Evolutionary conservation across 2,329 filamentous ascomycete genomes (phyloP), one percentile per base, ranked within the genome.

Genomic region (Sclerotinia minor): DNA sequence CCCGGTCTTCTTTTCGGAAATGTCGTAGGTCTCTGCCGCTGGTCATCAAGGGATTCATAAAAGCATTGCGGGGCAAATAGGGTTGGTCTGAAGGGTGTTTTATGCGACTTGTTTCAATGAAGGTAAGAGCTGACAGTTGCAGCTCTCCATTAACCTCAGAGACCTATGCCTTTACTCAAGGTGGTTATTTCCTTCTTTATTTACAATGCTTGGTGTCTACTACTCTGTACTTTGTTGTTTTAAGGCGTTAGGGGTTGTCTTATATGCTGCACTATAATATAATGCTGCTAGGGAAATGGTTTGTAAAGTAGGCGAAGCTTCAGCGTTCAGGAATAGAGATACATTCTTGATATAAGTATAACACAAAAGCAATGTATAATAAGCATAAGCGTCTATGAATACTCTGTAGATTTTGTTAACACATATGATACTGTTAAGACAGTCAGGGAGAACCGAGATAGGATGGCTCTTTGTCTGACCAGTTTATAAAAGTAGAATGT

Each of bases 1-100:
- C 75, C 75, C 75, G 70, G 72, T 73, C 69, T 73, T 70, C 69
- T 73, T 73, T 74, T 72, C 70, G 69, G 70, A 71, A 69, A 73
- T 68, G 68, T 70, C 66, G 70, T 64, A 69, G 66, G 70, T 68
- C 70, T 70, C 61, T 70, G 58, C 69, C 59, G 64, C 72, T 73
- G 72, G 72, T 69, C 68, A 71, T 72, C 71, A 71, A 70, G 49
- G 71, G 72, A 69, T 72, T 73, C 70, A 71, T 70, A 72, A 73
- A 73, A 74, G 73, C 71, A 75, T 75, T 72, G 73, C 71, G 67
- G 70, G 69, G 59, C 65, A 67, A 64, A 69, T 68, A 67, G 55
- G 69, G 65, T 64, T 69, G 68, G 60, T 68, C 73, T 72, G 64
- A 69, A 70, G 71, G 59, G 73, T 73, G 67, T 72, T 71, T 52